These are phyloP conservation scores for Suillus subluteus DNA, from an alignment of 768 basidiomycete genomes.

Conservation along the genomic window DNA sequence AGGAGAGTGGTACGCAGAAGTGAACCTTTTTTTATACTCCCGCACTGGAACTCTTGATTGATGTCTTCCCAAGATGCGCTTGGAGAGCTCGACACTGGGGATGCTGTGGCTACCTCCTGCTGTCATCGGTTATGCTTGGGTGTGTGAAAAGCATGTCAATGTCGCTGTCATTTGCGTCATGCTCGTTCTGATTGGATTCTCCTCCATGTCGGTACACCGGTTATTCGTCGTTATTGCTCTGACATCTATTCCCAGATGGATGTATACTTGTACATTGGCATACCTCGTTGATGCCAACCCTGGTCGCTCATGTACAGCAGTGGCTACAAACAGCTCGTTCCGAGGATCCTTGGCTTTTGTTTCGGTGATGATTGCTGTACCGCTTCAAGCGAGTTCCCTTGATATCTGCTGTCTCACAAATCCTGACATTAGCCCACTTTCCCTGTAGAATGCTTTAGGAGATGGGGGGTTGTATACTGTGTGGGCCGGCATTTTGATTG, in stretches of 20 bases:
- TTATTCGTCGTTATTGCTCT: neutral
- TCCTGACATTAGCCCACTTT: constrained; percentile 3
- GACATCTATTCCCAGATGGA: constrained; percentile 41
- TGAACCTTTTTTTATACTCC: constrained; percentile 27
- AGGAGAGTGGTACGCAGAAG: constrained; percentile 67
- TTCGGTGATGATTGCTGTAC: constrained; percentile 74
- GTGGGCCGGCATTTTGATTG: constrained; percentile 55
- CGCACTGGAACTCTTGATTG: neutral
- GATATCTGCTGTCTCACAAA: neutral
- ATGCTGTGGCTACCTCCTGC: constrained; percentile 59
- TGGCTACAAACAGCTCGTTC: constrained; percentile 77
- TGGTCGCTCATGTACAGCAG: constrained; percentile 76
- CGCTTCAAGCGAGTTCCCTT: constrained; percentile 51
- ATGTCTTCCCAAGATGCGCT: constrained; percentile 59
- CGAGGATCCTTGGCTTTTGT: constrained; percentile 72
- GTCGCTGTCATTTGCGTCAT: constrained; percentile 71
- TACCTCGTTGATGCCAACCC: constrained; percentile 90
- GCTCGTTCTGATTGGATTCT: constrained; percentile 75
- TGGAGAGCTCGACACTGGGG: constrained; percentile 62
- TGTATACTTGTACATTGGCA: constrained; percentile 72
- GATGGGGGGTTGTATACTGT: constrained; percentile 83
- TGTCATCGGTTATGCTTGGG: constrained; percentile 77
- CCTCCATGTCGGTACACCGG: constrained; percentile 59
- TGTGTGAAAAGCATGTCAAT: constrained; percentile 61
- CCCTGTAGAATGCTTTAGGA: constrained; percentile 62